Base-by-base conservation (phyloP, 108 stramenopile genomes). In the Pseudonitzschia pungens region DNA sequence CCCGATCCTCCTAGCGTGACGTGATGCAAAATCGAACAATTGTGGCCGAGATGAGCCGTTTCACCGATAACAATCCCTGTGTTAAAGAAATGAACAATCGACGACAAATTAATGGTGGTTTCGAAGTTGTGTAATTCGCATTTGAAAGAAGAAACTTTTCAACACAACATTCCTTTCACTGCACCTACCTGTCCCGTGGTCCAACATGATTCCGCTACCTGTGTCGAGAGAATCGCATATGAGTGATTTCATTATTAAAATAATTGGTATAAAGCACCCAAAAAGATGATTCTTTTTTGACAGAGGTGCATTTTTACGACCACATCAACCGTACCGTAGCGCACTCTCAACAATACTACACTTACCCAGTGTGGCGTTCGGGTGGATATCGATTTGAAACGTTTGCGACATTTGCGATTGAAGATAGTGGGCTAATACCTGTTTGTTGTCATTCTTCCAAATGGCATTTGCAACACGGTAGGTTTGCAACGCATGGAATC, bases 321-420 rank as follows among this genome's bases (percentile, higher is more conserved):
- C n/a, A n/a, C n/a, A n/a, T n/a, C n/a, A n/a, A 55, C 21, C 16
- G 0, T 20, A 20, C 54, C 24, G 20, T 24, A 9, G 24, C 54
- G 22, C 54, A 24, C 54, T 55, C 9, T 22, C 71, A 11, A 14
- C 14, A 48, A 48, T 10, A 48, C 18, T 48, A 75, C 14, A 40
- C 60, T 31, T 40, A 62, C 92, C 92, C 18, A 94, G 21, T 16
- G 83, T 81, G 10, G 91, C 89, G 56, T 80, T 88, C 3, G 96
- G 96, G 78, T 95, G 96, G 55, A 96, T 94, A 69, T 95, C 96
- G 33, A 95, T 86, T 66, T 86, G 88, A 74, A 95, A 96, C 10
- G 81, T 72, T 72, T 92, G 90, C 0, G 87, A 89, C 63, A 81
- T 81, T 69, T 93, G 89, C 24, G 85, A 86, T 73, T 97, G 96